A percentile compares a stretch with the other conserved stretches of the same genome.
phyloP scores from a whole-genome alignment of 2,329 filamentous ascomycete species.

The Diaporthe ampelina region DNA sequence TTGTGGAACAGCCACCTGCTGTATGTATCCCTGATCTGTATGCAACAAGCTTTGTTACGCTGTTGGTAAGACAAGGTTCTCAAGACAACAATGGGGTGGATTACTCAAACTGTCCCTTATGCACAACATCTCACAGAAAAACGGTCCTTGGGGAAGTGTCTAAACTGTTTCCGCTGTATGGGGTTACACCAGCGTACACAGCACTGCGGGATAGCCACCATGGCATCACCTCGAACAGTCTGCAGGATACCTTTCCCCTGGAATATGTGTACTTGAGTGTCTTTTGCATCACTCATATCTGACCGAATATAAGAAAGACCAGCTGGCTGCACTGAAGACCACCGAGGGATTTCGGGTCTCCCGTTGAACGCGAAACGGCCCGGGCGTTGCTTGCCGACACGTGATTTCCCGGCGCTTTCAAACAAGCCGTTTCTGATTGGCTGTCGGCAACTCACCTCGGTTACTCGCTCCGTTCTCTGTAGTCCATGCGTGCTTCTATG shows the following conservation, averaged over 20 bases:
- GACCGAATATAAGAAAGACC: too few species aligned
- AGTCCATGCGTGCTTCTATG: constrained; percentile 26
- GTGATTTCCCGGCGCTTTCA: constrained; percentile 23
- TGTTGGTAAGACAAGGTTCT: background rate
- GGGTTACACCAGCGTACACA: background rate
- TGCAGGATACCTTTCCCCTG: background rate
- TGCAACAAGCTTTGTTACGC: background rate
- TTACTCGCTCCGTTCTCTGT: constrained; percentile 10
- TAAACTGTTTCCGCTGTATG: background rate
- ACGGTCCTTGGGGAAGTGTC: background rate
- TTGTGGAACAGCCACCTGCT: constrained; percentile 17
- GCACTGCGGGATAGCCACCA: background rate
- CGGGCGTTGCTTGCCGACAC: constrained; percentile 12
- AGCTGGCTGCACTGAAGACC: too few species aligned
- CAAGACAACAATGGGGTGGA: background rate
- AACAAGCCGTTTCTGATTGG: constrained; percentile 28
- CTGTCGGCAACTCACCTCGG: constrained; percentile 36
- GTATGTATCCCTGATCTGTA: constrained; percentile 6
- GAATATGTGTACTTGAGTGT: background rate
- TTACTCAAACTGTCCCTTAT: too few species aligned
- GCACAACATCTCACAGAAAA: background rate
- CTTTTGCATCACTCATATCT: background rate
- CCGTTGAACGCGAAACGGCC: constrained; percentile 6
- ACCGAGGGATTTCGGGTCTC: constrained; percentile 21
- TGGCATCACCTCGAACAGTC: background rate